Evolutionary conservation across 306 rosid genomes (phyloP).

Genomic region (Inga laurina): DNA sequence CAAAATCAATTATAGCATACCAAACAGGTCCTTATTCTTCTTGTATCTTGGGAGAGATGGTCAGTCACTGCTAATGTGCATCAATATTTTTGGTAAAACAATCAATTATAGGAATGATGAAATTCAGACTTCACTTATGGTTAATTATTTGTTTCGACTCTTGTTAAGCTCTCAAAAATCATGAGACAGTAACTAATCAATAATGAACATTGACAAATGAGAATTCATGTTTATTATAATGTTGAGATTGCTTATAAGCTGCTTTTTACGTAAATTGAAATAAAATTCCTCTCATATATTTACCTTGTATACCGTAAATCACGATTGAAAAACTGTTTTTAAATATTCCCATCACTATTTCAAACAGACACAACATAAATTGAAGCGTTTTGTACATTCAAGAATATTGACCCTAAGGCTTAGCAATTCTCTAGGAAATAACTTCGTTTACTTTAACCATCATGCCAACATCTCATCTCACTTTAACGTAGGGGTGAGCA

Average conservation of each 20-base stretch:
- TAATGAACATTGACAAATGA: neutral
- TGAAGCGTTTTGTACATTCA: neutral
- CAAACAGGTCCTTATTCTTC: neutral
- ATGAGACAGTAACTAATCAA: neutral
- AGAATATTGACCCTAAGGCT: neutral
- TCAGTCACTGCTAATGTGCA: neutral
- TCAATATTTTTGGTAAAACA: neutral
- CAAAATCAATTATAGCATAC: too few relatives aligned
- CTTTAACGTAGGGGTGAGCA: too few relatives aligned
- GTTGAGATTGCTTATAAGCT: too few relatives aligned
- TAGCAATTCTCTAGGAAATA: neutral
- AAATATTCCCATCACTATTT: too few relatives aligned
- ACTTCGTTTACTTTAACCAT: neutral
- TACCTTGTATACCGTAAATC: too few relatives aligned
- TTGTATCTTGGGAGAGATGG: neutral
- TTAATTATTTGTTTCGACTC: neutral
- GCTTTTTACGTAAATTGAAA: too few relatives aligned
- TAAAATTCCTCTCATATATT: too few relatives aligned
- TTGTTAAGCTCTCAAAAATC: neutral
- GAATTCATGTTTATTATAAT: neutral
- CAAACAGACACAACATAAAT: neutral
- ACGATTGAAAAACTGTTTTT: too few relatives aligned
- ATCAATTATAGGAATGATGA: neutral
- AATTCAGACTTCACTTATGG: neutral
- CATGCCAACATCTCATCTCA: neutral